These are phyloP conservation scores for Aspergillus taichungensis DNA, from an alignment of 495 filamentous ascomycete species.

Conservation along the genomic window DNA sequence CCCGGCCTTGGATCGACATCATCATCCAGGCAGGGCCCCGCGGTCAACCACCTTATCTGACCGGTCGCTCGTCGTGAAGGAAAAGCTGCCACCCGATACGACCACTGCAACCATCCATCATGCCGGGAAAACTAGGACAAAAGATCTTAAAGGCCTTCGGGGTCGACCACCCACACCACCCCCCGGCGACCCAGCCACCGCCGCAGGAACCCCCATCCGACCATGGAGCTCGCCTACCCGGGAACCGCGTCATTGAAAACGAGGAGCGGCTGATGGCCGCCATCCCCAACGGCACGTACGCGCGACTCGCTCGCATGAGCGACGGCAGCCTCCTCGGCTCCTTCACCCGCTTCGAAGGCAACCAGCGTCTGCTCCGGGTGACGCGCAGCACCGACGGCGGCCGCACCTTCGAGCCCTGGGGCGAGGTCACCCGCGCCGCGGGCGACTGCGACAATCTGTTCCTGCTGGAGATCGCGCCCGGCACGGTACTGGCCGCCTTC, in stretches of 20 bases:
- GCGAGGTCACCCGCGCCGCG: slow-evolving; percentile 28
- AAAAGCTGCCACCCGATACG: no score
- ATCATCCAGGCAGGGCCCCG: no score
- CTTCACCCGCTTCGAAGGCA: slow-evolving; percentile 29
- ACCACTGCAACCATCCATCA: no score
- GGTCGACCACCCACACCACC: slow-evolving; percentile 8
- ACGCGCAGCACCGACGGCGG: slow-evolving; percentile 30
- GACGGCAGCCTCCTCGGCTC: slow-evolving; percentile 34
- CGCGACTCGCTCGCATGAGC: slow-evolving; percentile 27
- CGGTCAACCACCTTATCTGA: no score
- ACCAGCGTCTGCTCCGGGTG: slow-evolving; percentile 22
- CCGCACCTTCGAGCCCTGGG: slow-evolving; percentile 24
- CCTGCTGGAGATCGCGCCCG: slow-evolving; percentile 42
- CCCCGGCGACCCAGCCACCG: neutral
- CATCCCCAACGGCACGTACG: slow-evolving; percentile 34
- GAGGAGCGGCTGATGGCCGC: slow-evolving; percentile 33
- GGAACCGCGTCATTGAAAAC: slow-evolving; percentile 20
- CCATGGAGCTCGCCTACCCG: slow-evolving; percentile 7
- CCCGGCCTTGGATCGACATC: no score
- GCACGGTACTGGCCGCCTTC: slow-evolving; percentile 46
- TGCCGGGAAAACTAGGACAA: slow-evolving; percentile 29
- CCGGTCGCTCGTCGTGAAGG: no score
- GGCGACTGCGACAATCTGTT: slow-evolving; percentile 54
- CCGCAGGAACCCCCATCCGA: neutral
- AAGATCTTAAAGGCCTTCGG: slow-evolving; percentile 30